Conservation (phyloP, 805 yeast genomes). For the Teunomyces barrocoloradensis region DNA sequence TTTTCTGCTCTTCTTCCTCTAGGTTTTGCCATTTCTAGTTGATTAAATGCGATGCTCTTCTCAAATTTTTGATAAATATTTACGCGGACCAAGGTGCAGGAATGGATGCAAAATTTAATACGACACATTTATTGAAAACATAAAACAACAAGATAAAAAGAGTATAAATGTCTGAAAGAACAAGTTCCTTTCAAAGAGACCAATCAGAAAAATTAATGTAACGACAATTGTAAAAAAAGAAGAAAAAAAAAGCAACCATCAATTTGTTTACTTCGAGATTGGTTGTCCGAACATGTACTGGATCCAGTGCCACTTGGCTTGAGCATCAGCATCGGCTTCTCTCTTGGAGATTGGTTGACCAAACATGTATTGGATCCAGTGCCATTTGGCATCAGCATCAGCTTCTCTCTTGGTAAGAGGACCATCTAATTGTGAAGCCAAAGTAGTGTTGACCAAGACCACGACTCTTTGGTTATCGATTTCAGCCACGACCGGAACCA, state of each 20-base stretch:
- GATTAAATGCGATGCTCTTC: conserved; percentile 5
- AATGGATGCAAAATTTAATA: neutral
- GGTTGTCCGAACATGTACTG: conserved; percentile 9
- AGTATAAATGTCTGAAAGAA: neutral
- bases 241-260: neutral
- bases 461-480: conserved; percentile 11
- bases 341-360: conserved; percentile 13
- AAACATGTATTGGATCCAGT: conserved; percentile 7
- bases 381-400: conserved; percentile 9
- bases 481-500: conserved; percentile 10
- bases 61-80: conserved; percentile 3
- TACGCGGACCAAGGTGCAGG: neutral
- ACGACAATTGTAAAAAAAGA: neutral
- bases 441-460: conserved; percentile 13
- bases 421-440: conserved; percentile 6
- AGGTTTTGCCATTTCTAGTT: conserved; percentile 14
- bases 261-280: neutral
- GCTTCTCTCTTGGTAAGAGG: conserved; percentile 6
- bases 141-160: neutral
- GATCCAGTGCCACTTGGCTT: conserved; percentile 9
- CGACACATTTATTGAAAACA: neutral
- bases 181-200: neutral
- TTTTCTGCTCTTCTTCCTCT: conserved; percentile 46
- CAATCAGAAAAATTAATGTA: neutral
- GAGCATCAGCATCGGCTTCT: conserved; percentile 11